A percentile compares a stretch with the other conserved stretches of the same genome.
These are phyloP conservation scores for Carex myosuroides DNA, from an alignment of 176 grass and related monocot species.

Conservation along the genomic window DNA sequence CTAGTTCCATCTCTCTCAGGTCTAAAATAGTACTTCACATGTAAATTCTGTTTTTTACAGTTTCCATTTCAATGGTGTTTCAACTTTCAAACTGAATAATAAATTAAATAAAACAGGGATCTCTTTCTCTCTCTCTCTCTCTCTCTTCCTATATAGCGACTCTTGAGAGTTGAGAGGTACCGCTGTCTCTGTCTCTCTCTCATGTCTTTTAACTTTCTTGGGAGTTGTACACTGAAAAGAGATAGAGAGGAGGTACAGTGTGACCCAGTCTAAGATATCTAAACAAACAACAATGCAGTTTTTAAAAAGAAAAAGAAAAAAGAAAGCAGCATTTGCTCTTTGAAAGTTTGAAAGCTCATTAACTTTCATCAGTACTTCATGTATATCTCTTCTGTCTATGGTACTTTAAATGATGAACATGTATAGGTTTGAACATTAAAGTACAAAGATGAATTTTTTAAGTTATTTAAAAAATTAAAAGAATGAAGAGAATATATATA, in stretches of 20 bases:
- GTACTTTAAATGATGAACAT: conserved; percentile 22
- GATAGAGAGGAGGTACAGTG: not conserved
- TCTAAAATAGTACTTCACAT: not conserved
- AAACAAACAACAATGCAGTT: not conserved
- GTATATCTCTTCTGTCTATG: conserved; percentile 17
- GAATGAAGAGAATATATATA: too few species aligned
- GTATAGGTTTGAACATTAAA: not conserved
- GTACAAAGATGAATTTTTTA: not conserved
- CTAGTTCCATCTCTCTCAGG: not conserved
- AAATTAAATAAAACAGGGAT: not conserved
- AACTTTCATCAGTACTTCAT: not conserved
- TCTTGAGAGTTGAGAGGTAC: not conserved
- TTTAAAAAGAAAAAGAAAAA: not conserved
- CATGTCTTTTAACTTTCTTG: conserved; percentile 26
- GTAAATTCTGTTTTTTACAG: not conserved
- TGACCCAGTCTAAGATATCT: conserved; percentile 19
- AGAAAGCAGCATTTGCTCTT: not conserved
- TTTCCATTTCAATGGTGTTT: not conserved
- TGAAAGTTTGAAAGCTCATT: conserved; percentile 9
- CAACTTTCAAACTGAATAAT: not conserved
- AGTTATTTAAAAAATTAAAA: too few species aligned
- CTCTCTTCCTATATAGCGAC: not conserved
- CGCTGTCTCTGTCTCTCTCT: not conserved
- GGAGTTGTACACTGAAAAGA: conserved; percentile 24
- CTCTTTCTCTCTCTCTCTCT: not conserved